Conservation (phyloP, 2,329 filamentous ascomycete species). For the Fusarium praegraminearum region DNA sequence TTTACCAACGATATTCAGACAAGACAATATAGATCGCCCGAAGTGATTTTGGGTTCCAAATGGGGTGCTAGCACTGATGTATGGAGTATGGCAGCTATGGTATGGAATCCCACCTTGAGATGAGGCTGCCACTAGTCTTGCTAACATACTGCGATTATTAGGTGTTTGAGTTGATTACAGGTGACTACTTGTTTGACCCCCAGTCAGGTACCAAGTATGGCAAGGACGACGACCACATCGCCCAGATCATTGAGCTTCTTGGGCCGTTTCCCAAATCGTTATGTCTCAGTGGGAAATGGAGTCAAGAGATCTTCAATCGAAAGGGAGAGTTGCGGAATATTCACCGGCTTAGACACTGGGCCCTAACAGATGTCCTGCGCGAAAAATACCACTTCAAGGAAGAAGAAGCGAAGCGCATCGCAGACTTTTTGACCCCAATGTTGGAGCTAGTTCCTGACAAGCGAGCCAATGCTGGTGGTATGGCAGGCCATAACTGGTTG, state of each 20-base stretch:
- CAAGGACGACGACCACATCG: conserved; percentile 99
- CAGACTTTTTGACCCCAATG: conserved; percentile 90
- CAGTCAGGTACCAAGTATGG: conserved; percentile 99
- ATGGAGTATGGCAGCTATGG: conserved; percentile 99
- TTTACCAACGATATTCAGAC: conserved; percentile 99
- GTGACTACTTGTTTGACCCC: conserved; percentile 97
- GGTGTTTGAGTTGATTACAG: conserved; percentile 98
- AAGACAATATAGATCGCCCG: conserved; percentile 94
- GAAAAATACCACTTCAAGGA: conserved; percentile 97
- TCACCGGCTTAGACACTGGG: conserved; percentile 95
- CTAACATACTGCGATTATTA: conserved; percentile 54
- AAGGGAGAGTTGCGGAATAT: conserved; percentile 98
- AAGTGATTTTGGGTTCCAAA: conserved; percentile 95
- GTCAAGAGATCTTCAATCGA: conserved; percentile 97
- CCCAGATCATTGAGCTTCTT: conserved; percentile 96
- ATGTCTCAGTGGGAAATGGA: conserved; percentile 95
- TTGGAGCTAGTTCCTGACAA: conserved; percentile 88
- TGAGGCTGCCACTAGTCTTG: not conserved
- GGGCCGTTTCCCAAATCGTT: conserved; percentile 93
- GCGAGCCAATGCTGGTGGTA: conserved; percentile 94
- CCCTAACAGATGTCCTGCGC: conserved; percentile 87
- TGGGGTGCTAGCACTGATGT: conserved; percentile 99
- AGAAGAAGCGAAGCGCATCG: conserved; percentile 80
- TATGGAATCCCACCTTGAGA: conserved; percentile 58
- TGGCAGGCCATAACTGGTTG: conserved; percentile 87